Base-by-base conservation (phyloP, 2,329 filamentous ascomycete genomes). In the Xylaria multiplex region DNA sequence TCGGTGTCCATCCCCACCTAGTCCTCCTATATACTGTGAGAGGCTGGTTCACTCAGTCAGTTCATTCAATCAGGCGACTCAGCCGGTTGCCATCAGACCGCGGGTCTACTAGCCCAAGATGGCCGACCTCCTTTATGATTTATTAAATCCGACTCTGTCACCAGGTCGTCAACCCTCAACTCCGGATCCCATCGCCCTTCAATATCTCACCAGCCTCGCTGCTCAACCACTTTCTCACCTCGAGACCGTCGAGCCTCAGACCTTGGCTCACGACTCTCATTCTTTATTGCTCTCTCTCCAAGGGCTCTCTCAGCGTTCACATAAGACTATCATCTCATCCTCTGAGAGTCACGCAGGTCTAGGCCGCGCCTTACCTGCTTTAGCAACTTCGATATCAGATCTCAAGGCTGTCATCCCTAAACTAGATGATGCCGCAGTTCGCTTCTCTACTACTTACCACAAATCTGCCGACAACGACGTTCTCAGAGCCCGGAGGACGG, bases 281-380 rank as follows among this genome's bases (percentile, higher is more conserved):
- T 91, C 92, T 0, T 86, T 92, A 46, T 86, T 95, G 14, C 87
- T 97, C 46, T 92, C 93, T 0, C 85, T 98, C 1, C 96, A 99
- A 77, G 87, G 89, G 0, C 88, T 98, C 56, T 95, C 94, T 7
- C 97, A 97, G 73, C 91, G 92, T 71, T 97, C 94, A 0, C 91
- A 97, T 79, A 92, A 91, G 76, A 85, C 90, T 19, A 90, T 98
- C 70, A 93, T 97, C 72, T 85, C 90, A 59, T 96, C 95, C 3
- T 90, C 92, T 24, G 86, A 89, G 71, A 90, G 92, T 72, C 89
- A 98, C 73, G 86, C 88, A n/a, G 89, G 88, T 9, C 85, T 98
- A 7, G 84, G 84, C 56, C 83, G 85, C n/a, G 87, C 90, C 0
- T 83, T 99, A n/a, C 92, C 93, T 0, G 78, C 82, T 14, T 82